A percentile compares a stretch with the other conserved stretches of the same genome.
These are phyloP conservation scores for Aspergillus funiculosus DNA, from an alignment of 495 filamentous ascomycete genomes.

Conservation along the genomic window DNA sequence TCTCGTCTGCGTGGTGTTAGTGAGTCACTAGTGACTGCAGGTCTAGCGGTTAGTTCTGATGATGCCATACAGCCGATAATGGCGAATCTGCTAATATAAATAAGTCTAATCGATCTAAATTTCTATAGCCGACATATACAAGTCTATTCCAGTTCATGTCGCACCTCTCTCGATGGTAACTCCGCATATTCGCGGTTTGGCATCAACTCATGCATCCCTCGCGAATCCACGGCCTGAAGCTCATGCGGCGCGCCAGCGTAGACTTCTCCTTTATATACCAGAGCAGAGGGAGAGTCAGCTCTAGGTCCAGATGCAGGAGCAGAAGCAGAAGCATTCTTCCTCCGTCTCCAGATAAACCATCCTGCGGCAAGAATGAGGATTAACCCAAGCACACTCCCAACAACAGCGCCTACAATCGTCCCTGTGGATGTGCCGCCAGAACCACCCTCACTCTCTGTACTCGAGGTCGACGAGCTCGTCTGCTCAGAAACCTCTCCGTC, in stretches of 20 bases:
- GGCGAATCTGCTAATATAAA: no score
- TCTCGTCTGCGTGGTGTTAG: no score
- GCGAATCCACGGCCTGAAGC: background rate
- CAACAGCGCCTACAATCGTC: slow-evolving; percentile 3
- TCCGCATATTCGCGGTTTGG: background rate
- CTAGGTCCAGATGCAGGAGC: background rate
- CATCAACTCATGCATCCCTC: background rate
- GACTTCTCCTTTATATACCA: background rate
- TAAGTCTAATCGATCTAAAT: no score
- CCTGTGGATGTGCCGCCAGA: background rate
- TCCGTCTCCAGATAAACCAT: background rate
- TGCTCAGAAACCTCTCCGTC: background rate
- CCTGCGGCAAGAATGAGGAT: background rate
- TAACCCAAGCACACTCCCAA: slow-evolving; percentile 1
- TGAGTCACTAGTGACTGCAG: no score
- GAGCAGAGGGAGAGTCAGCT: background rate
- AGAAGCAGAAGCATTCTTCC: no score
- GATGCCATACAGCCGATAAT: no score
- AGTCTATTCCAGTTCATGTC: slow-evolving; percentile 4
- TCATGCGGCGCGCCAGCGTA: background rate
- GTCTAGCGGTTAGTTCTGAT: no score
- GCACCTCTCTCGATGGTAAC: background rate
- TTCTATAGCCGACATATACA: no score
- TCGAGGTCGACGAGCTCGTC: background rate
- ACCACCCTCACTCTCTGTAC: background rate